Evolutionary conservation across 2,329 filamentous ascomycete species (phyloP).

Genomic region (Claviceps digitariae): DNA sequence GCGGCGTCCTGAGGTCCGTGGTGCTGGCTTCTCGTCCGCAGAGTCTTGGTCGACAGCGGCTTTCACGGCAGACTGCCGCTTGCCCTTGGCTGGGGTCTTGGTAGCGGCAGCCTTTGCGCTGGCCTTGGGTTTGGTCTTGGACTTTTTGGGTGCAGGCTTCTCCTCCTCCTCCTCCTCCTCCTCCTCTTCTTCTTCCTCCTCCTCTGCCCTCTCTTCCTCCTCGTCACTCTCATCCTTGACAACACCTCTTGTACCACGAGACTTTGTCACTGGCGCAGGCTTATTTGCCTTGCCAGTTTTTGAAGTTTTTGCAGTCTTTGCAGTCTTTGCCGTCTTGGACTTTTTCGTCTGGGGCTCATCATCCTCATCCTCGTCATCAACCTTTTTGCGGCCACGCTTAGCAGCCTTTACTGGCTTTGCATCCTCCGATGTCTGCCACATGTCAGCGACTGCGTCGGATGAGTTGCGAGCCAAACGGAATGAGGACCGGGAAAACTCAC

Average conservation of each 20-base stretch:
- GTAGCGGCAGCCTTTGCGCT: constrained; percentile 1
- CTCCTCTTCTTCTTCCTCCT: constrained; percentile 1
- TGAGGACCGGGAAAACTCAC: constrained; percentile 5
- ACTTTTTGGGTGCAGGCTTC: constrained; percentile 2
- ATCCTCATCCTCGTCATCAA: constrained; percentile 17
- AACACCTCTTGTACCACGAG: constrained; percentile 1
- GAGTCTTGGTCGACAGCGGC: constrained; percentile 2
- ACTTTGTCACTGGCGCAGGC: constrained; percentile 1
- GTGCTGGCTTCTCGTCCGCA: constrained; percentile 10
- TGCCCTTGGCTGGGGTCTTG: constrained; percentile 2
- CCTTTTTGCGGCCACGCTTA: constrained; percentile 23
- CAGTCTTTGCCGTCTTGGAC: constrained; percentile 17
- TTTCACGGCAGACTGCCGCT: constrained; percentile 3
- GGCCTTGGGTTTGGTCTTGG: constrained; percentile 2
- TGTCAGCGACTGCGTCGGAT: not conserved
- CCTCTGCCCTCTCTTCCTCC: constrained; percentile 6
- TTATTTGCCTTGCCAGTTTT: constrained; percentile 12
- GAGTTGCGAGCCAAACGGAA: not conserved
- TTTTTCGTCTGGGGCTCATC: constrained; percentile 23
- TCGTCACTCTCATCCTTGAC: constrained; percentile 9
- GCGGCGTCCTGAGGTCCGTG: constrained; percentile 14
- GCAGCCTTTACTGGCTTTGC: constrained; percentile 19
- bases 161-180: constrained; percentile 8
- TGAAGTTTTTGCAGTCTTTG: constrained; percentile 13
- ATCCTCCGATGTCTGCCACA: constrained; percentile 5